Conservation (phyloP, 2,329 filamentous ascomycete genomes). For the Trichoderma pleuroti region DNA sequence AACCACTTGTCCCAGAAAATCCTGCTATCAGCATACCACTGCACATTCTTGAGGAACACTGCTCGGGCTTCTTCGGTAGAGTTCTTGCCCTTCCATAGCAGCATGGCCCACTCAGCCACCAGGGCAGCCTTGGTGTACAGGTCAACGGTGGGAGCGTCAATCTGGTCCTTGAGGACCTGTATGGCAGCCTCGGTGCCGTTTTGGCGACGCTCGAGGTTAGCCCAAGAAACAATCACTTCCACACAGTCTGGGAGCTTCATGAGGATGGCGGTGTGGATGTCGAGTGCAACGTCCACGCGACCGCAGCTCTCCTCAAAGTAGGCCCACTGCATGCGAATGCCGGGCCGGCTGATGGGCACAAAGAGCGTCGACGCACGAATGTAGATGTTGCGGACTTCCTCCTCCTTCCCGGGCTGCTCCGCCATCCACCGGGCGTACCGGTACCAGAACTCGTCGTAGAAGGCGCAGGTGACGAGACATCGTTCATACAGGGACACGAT, state of each 20-base stretch:
- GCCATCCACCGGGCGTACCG: slow-evolving; percentile 96
- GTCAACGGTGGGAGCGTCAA: slow-evolving; percentile 69
- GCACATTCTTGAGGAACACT: slow-evolving; percentile 76
- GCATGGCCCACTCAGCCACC: slow-evolving; percentile 80
- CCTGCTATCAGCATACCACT: slow-evolving; percentile 80
- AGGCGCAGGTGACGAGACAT: slow-evolving; percentile 85
- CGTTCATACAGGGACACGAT: slow-evolving; percentile 87
- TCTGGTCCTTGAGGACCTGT: slow-evolving; percentile 74
- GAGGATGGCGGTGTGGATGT: slow-evolving; percentile 80
- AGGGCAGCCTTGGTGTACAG: slow-evolving; percentile 80
- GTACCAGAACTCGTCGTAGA: slow-evolving; percentile 97
- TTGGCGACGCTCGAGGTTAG: slow-evolving; percentile 81
- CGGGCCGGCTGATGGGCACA: slow-evolving; percentile 80
- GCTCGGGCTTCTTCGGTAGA: slow-evolving; percentile 75
- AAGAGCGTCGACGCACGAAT: slow-evolving; percentile 80
- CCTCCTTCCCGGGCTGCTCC: slow-evolving; percentile 72
- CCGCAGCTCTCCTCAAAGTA: slow-evolving; percentile 88
- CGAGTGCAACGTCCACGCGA: slow-evolving; percentile 72
- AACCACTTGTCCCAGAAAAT: slow-evolving; percentile 90
- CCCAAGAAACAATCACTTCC: slow-evolving; percentile 83
- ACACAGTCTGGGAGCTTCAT: slow-evolving; percentile 73
- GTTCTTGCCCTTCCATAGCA: slow-evolving; percentile 86
- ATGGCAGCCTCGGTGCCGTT: slow-evolving; percentile 80
- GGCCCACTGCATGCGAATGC: slow-evolving; percentile 84
- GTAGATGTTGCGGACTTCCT: slow-evolving; percentile 90